Conservation (phyloP, 352 stramenopile species). For the Phytophthora litchii region DNA sequence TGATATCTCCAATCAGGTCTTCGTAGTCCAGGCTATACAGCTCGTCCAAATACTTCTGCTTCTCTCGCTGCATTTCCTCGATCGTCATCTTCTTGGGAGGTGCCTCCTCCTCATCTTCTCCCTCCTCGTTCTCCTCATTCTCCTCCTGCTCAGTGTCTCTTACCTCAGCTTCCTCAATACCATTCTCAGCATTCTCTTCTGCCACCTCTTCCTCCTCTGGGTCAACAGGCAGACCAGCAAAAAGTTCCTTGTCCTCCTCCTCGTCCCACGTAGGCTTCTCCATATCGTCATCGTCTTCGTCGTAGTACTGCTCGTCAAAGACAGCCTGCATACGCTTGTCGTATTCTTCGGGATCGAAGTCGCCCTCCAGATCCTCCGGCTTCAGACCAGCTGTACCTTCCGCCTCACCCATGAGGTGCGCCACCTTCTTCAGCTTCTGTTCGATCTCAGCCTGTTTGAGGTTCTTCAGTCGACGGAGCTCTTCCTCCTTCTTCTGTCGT, state of each 20-base stretch:
- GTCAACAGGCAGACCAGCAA: conserved; percentile 71
- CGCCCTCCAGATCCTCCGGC: conserved; percentile 89
- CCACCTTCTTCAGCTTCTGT: conserved; percentile 93
- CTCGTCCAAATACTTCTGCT: conserved; percentile 95
- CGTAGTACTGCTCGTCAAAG: conserved; percentile 99
- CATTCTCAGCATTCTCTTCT: conserved; percentile 30
- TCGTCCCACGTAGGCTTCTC: conserved; percentile 84
- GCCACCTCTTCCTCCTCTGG: conserved; percentile 59
- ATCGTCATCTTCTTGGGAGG: conserved; percentile 53
- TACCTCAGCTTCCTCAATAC: conserved; percentile 40
- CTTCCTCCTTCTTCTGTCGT: conserved; percentile 96
- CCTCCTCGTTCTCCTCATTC: conserved; percentile 58
- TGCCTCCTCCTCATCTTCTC: conserved; percentile 51
- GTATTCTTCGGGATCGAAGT: conserved; percentile 97
- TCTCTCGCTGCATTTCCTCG: conserved; percentile 75
- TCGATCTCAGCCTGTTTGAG: conserved; percentile 97
- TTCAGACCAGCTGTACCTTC: conserved; percentile 53
- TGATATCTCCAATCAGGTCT: conserved; percentile 97
- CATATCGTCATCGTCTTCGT: conserved; percentile 75
- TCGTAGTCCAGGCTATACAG: conserved; percentile 99
- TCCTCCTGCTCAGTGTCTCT: conserved; percentile 37
- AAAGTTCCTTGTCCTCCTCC: conserved; percentile 85
- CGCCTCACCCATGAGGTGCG: conserved; percentile 74
- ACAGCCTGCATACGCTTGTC: conserved; percentile 96
- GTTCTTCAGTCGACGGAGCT: conserved; percentile 97